A percentile compares a stretch with the other conserved stretches of the same genome.
phyloP scores from a whole-genome alignment of 2,329 filamentous ascomycete genomes.

The Hypoxylon sp. region DNA sequence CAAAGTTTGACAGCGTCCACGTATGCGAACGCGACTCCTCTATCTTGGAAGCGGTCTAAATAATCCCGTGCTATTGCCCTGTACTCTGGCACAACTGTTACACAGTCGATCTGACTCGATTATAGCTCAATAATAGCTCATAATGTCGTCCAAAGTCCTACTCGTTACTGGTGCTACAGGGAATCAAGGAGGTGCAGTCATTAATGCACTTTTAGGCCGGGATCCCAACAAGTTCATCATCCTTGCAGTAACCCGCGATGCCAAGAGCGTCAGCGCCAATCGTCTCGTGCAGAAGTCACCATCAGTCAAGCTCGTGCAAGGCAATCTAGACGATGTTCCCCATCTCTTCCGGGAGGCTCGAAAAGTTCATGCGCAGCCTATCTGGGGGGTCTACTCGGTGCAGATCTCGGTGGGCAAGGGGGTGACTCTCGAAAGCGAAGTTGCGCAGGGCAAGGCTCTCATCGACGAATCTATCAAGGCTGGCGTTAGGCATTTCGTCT shows the following conservation, averaged over 20 bases:
- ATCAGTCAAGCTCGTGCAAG: conserved; percentile 60
- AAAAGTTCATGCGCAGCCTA: conserved; percentile 49
- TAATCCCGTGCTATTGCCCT: conserved; percentile 15
- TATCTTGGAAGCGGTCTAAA: conserved; percentile 19
- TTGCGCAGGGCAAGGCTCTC: conserved; percentile 69
- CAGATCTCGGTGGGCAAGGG: conserved; percentile 56
- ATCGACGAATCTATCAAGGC: conserved; percentile 70
- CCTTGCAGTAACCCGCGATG: conserved; percentile 72
- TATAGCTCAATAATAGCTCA: conserved; percentile 21
- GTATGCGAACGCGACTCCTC: conserved; percentile 29
- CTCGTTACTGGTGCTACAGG: conserved; percentile 65
- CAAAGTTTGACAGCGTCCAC: conserved; percentile 31
- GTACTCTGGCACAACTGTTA: background rate
- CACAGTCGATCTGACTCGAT: background rate
- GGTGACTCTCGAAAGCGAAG: conserved; percentile 57
- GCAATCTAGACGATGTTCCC: conserved; percentile 67
- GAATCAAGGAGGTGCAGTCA: conserved; percentile 63
- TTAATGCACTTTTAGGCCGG: conserved; percentile 58
- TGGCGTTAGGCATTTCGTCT: conserved; percentile 73
- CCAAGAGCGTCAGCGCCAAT: conserved; percentile 62
- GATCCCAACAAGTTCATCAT: conserved; percentile 56
- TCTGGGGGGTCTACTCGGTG: conserved; percentile 75
- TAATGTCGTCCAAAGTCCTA: conserved; percentile 54
- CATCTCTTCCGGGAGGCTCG: conserved; percentile 62
- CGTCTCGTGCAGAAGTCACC: conserved; percentile 62